Evolutionary conservation across 768 basidiomycete species (phyloP).

Genomic region (Rhodotorula sphaerocarpa): DNA sequence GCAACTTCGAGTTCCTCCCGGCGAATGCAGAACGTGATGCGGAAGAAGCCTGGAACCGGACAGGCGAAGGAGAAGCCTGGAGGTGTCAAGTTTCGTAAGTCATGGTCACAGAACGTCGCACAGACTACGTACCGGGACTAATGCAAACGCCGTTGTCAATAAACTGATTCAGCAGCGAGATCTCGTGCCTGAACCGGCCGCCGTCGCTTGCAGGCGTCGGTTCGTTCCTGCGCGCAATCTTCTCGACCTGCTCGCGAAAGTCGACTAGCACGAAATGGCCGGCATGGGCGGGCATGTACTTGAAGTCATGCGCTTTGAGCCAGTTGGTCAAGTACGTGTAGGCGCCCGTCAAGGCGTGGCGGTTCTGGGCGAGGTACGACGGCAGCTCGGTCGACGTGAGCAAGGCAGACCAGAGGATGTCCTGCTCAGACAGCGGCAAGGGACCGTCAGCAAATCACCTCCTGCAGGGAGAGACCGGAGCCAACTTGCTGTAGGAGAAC

Average conservation of each 20-base stretch:
- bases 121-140: constrained; percentile 5
- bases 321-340: constrained; percentile 9
- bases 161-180: constrained; percentile 8
- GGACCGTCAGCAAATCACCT: too few relatives aligned
- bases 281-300: constrained; percentile 9
- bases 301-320: constrained; percentile 5
- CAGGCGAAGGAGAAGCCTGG: constrained; percentile 22
- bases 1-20: constrained; percentile 9
- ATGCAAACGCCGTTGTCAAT: constrained; percentile 18
- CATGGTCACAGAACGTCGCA: not conserved
- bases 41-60: constrained; percentile 10
- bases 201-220: too few relatives aligned
- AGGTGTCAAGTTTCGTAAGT: not conserved
- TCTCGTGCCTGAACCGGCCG: not conserved
- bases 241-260: constrained; percentile 2
- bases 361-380: constrained; percentile 11
- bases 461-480: not conserved
- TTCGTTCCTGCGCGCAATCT: not conserved
- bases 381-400: constrained; percentile 16
- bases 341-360: not conserved
- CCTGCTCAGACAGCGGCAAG: not conserved
- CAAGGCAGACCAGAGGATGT: constrained; percentile 20
- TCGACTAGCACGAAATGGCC: constrained; percentile 30
- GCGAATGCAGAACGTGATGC: constrained; percentile 20
- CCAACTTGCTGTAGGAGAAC: constrained; percentile 6